Percentiles rank a stretch among this genome's conserved stretches.
phyloP scores from a whole-genome alignment of 495 filamentous ascomycete genomes.

The Extremus antarcticus region DNA sequence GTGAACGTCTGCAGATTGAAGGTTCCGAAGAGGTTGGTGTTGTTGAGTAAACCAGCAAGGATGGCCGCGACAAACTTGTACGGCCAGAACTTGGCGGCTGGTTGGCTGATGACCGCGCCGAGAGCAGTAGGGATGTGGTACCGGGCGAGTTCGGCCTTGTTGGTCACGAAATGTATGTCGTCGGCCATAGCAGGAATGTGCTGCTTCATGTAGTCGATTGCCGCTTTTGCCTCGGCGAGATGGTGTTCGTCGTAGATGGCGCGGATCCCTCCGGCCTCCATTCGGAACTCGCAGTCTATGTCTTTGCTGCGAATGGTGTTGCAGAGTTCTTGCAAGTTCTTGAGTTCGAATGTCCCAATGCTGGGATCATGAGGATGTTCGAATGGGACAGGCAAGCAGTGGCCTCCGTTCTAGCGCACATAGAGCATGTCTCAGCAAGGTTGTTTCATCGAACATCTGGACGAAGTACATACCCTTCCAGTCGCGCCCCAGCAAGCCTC shows the following conservation, averaged over 20 bases:
- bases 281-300: constrained; percentile 52
- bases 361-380: constrained; percentile 29
- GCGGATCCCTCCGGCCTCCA: constrained; percentile 39
- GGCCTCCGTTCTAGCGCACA: constrained; percentile 52
- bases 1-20: constrained; percentile 71
- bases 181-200: constrained; percentile 43
- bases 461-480: constrained; percentile 43
- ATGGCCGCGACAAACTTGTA: constrained; percentile 66
- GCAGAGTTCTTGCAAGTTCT: constrained; percentile 44
- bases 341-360: constrained; percentile 53
- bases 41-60: constrained; percentile 44
- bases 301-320: constrained; percentile 39
- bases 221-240: constrained; percentile 35
- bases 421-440: neutral
- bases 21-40: constrained; percentile 10
- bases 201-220: constrained; percentile 33
- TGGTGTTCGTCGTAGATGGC: constrained; percentile 40
- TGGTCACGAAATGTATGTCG: constrained; percentile 24
- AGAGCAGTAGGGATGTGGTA: constrained; percentile 35
- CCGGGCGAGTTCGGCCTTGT: constrained; percentile 24
- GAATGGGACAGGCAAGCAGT: constrained; percentile 58
- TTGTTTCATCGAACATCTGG: neutral
- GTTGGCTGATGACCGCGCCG: constrained; percentile 34
- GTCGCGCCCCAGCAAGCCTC: constrained; percentile 74
- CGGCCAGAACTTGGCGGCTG: constrained; percentile 55